Percentiles rank a stretch among this genome's conserved stretches.
These are phyloP conservation scores for Daldinia caldariorum DNA, from an alignment of 495 filamentous ascomycete species.

Conservation along the genomic window DNA sequence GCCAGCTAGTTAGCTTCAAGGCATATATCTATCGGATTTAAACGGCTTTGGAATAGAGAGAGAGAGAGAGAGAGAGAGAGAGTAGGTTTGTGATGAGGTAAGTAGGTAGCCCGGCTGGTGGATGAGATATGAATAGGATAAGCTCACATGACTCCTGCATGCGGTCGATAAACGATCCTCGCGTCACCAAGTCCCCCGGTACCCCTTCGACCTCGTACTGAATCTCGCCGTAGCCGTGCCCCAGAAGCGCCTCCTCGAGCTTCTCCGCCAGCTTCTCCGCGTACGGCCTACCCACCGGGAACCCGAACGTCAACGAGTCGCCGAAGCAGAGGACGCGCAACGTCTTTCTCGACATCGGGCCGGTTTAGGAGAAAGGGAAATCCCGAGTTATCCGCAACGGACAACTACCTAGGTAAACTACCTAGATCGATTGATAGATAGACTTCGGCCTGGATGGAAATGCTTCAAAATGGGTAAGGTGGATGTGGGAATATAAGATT, in stretches of 20 bases:
- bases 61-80: neutral
- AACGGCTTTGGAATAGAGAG: neutral
- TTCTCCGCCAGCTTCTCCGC: conserved; percentile 50
- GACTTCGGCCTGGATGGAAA: no score
- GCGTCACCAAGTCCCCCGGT: conserved; percentile 61
- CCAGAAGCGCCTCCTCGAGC: conserved; percentile 54
- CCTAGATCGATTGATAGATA: neutral
- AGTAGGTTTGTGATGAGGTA: neutral
- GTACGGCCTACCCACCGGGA: conserved; percentile 63
- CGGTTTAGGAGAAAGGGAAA: neutral
- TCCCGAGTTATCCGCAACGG: neutral
- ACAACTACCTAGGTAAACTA: neutral
- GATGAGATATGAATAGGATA: neutral
- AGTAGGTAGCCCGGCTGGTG: no score
- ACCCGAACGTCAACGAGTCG: conserved; percentile 70
- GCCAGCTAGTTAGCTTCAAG: conserved; percentile 4
- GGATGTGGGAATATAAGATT: neutral
- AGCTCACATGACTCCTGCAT: conserved; percentile 58
- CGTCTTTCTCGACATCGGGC: conserved; percentile 27
- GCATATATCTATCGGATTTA: neutral
- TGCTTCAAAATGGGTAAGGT: neutral
- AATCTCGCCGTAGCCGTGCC: conserved; percentile 41
- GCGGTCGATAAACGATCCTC: conserved; percentile 56
- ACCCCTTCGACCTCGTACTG: conserved; percentile 55
- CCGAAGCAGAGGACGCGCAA: conserved; percentile 71